phyloP scores from a whole-genome alignment of 257 asterid genomes.

The Penstemon newberryi region DNA sequence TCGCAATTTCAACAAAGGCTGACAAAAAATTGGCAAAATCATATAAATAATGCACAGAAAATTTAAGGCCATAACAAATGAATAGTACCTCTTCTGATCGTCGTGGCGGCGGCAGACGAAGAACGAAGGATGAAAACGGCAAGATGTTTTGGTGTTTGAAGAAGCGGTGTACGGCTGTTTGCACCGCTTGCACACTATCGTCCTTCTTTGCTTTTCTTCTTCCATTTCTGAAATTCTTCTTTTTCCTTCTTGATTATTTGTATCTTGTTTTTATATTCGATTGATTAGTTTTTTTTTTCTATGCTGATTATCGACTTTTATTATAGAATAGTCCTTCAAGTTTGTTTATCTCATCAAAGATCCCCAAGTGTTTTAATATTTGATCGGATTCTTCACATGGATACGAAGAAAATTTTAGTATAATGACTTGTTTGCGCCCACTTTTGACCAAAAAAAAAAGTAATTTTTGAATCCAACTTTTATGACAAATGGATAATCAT shows the following conservation, averaged over 20 bases:
- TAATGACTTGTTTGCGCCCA: too few species aligned
- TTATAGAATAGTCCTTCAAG: neutral
- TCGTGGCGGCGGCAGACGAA: slow-evolving; percentile 98
- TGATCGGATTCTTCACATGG: too few species aligned
- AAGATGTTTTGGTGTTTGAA: slow-evolving; percentile 54
- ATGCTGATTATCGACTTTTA: neutral
- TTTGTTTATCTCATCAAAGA: too few species aligned
- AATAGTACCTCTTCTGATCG: slow-evolving; percentile 76
- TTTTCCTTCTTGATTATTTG: slow-evolving; percentile 11
- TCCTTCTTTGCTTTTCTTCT: slow-evolving; percentile 25
- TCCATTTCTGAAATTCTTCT: slow-evolving; percentile 12
- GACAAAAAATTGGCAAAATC: neutral
- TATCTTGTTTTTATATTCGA: neutral
- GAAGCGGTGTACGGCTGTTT: slow-evolving; percentile 46
- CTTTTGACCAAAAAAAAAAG: too few species aligned
- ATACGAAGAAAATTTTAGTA: too few species aligned
- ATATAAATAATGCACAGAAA: neutral
- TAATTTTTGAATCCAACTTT: too few species aligned
- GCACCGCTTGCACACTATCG: slow-evolving; percentile 70
- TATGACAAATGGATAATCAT: too few species aligned
- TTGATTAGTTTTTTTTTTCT: neutral
- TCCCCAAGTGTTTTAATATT: neutral
- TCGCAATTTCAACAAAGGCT: neutral
- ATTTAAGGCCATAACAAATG: neutral
- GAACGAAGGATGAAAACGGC: slow-evolving; percentile 87